Evolutionary conservation across 306 rosid species (phyloP).

Genomic region (Cucumis cinereus): DNA sequence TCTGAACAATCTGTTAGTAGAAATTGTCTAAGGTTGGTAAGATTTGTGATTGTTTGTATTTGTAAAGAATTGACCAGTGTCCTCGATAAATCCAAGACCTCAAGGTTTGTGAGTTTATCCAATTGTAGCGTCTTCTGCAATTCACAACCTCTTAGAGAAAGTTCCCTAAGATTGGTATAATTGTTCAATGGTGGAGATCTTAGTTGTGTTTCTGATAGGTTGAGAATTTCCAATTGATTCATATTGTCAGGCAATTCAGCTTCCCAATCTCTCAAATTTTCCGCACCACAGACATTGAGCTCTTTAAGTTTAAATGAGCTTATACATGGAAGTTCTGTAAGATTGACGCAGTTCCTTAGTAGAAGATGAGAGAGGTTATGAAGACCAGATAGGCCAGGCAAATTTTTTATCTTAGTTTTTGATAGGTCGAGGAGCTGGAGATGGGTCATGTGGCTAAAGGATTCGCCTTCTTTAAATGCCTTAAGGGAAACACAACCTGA

Average conservation of each 20-base stretch:
- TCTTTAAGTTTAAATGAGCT: conserved; percentile 12
- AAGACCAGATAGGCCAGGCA: conserved; percentile 8
- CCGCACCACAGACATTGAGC: conserved; percentile 16
- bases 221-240: conserved; percentile 11
- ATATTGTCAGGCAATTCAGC: conserved; percentile 7
- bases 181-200: neutral
- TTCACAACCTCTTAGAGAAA: conserved; percentile 4
- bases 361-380: conserved; percentile 11
- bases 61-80: conserved; percentile 9
- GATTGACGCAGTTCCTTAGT: conserved; percentile 8
- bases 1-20: conserved; percentile 13
- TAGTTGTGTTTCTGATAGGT: conserved; percentile 14
- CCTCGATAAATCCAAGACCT: conserved; percentile 23
- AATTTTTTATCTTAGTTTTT: conserved; percentile 3
- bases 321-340: conserved; percentile 2
- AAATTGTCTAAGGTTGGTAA: conserved; percentile 12
- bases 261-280: neutral
- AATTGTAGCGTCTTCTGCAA: neutral
- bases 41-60: conserved; percentile 5
- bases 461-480: neutral
- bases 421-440: conserved; percentile 21
- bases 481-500: conserved; percentile 19
- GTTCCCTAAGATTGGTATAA: conserved; percentile 15
- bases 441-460: conserved; percentile 14
- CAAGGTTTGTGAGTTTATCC: neutral